These are phyloP conservation scores for Stevia rebaudiana DNA, from an alignment of 140 eudicot genomes.

Conservation along the genomic window DNA sequence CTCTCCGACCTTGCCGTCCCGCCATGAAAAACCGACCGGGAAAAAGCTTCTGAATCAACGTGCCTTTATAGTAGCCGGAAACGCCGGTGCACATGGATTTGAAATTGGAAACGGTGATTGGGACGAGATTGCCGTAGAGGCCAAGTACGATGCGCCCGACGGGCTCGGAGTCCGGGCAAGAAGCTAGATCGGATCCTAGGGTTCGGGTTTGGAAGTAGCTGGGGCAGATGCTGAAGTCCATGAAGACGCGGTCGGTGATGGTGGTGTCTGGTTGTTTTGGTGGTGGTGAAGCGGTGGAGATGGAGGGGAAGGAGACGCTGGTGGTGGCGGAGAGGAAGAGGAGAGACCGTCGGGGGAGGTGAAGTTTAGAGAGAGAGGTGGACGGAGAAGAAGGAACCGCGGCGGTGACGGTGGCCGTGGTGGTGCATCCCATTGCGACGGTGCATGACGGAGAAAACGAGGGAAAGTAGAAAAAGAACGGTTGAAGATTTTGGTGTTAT, in stretches of 20 bases:
- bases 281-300: conserved; percentile 39
- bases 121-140: conserved; percentile 79
- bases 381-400: conserved; percentile 19
- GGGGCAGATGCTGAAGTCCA: conserved; percentile 83
- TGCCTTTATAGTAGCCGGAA: conserved; percentile 64
- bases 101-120: conserved; percentile 81
- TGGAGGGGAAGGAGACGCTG: conserved; percentile 33
- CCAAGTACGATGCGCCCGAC: conserved; percentile 78
- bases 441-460: conserved; percentile 44
- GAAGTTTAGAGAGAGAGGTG: conserved; percentile 20
- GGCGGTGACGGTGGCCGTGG: conserved; percentile 38
- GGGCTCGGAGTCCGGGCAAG: conserved; percentile 67
- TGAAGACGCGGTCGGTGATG: conserved; percentile 78
- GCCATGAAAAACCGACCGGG: conserved; percentile 78
- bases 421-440: conserved; percentile 36
- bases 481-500: conserved; percentile 24
- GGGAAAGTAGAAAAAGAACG: background rate
- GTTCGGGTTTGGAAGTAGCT: conserved; percentile 65
- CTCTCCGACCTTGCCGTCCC: conserved; percentile 79
- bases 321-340: conserved; percentile 57
- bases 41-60: conserved; percentile 67
- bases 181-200: conserved; percentile 55
- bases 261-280: conserved; percentile 69
- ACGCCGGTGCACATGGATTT: conserved; percentile 80
- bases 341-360: conserved; percentile 62